Conservation (phyloP, 805 yeast genomes). For the Candida chauliodis region DNA sequence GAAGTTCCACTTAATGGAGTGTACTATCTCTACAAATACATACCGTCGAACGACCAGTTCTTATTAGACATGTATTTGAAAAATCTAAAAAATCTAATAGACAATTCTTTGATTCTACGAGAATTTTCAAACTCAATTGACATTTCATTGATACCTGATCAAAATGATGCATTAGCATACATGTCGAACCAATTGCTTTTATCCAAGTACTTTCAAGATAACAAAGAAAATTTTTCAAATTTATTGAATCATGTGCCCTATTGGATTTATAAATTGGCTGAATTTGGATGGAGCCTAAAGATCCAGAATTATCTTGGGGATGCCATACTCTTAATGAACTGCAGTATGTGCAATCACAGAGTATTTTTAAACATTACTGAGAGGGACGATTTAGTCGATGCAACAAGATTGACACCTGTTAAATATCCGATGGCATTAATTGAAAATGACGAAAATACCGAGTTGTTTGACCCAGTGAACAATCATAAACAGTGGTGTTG, state of each 20-base stretch:
- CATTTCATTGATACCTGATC: not conserved
- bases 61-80: conserved; percentile 26
- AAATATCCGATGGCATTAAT: conserved; percentile 19
- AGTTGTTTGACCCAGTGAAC: conserved; percentile 17
- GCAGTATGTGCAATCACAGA: conserved; percentile 35
- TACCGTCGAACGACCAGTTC: conserved; percentile 26
- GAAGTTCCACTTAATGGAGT: conserved; percentile 30
- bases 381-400: conserved; percentile 9
- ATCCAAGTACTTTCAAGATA: conserved; percentile 25
- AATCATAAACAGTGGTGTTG: conserved; percentile 41
- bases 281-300: conserved; percentile 35
- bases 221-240: conserved; percentile 31
- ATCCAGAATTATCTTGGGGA: conserved; percentile 26
- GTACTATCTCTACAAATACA: conserved; percentile 33
- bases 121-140: conserved; percentile 12
- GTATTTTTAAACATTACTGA: conserved; percentile 22
- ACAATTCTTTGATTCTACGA: conserved; percentile 18
- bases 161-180: conserved; percentile 7
- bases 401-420: conserved; percentile 29
- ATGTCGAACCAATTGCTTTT: conserved; percentile 33
- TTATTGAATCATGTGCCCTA: conserved; percentile 23
- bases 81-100: conserved; percentile 24
- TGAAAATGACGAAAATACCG: conserved; percentile 8
- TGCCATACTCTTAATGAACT: conserved; percentile 28
- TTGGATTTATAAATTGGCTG: conserved; percentile 34